phyloP scores from a whole-genome alignment of 768 basidiomycete genomes.

The Tephrocybe sp. region DNA sequence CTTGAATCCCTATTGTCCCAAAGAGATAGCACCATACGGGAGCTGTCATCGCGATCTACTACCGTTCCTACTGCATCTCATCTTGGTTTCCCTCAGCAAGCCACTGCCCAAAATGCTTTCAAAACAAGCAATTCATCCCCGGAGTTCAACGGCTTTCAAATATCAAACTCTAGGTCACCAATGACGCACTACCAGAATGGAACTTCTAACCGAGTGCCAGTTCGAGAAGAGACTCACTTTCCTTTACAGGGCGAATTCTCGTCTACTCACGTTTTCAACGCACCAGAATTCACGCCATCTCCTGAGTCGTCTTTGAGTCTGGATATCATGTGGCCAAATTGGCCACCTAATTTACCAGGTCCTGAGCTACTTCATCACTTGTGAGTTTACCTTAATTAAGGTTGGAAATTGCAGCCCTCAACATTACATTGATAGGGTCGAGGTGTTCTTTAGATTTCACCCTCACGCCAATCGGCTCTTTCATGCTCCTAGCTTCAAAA shows the following conservation, averaged over 20 bases:
- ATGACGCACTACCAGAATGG: conserved; percentile 13
- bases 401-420: neutral
- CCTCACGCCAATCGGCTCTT: conserved; percentile 72
- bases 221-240: conserved; percentile 23
- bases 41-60: conserved; percentile 10
- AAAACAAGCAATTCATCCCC: conserved; percentile 2
- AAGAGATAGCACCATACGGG: conserved; percentile 37
- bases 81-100: conserved; percentile 1
- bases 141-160: conserved; percentile 10
- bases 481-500: conserved; percentile 63
- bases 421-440: conserved; percentile 38
- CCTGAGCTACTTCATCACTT: conserved; percentile 63
- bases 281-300: conserved; percentile 14
- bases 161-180: conserved; percentile 9
- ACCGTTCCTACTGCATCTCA: conserved; percentile 4
- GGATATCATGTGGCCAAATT: conserved; percentile 50
- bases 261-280: conserved; percentile 11
- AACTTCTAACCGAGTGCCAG: conserved; percentile 1
- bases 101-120: neutral
- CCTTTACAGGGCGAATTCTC: conserved; percentile 22
- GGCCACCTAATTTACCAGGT: conserved; percentile 64
- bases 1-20: conserved; percentile 64
- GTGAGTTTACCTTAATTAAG: conserved; percentile 34
- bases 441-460: conserved; percentile 77
- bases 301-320: conserved; percentile 24